phyloP scores from a whole-genome alignment of 495 filamentous ascomycete species.

The Trichoderma asperelloides region DNA sequence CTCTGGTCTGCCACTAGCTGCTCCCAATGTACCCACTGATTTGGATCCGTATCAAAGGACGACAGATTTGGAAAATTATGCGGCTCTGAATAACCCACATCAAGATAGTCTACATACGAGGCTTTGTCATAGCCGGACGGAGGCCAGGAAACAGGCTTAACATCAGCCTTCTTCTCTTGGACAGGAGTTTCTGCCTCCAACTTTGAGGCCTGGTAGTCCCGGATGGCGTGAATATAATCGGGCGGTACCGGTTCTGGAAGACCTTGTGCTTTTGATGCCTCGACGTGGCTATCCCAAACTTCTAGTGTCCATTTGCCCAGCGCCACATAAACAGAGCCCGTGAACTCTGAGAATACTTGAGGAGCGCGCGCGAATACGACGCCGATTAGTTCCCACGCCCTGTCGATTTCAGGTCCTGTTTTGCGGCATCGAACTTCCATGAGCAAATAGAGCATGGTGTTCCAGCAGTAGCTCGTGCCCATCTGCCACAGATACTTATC shows the following conservation, averaged over 20 bases:
- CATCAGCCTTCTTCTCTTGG: background rate
- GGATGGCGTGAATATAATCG: conserved; percentile 14
- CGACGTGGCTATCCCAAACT: conserved; percentile 21
- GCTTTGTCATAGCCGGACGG: background rate
- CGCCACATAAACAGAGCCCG: conserved; percentile 20
- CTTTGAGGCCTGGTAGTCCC: conserved; percentile 5
- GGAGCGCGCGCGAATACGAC: conserved; percentile 19
- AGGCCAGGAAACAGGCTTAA: background rate
- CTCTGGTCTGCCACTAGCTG: conserved; percentile 14
- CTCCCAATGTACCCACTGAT: conserved; percentile 17
- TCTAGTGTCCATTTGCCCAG: conserved; percentile 24
- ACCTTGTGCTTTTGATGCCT: conserved; percentile 12
- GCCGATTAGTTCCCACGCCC: conserved; percentile 10
- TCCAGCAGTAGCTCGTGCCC: conserved; percentile 24
- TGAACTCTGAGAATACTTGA: conserved; percentile 17
- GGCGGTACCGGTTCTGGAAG: conserved; percentile 14
- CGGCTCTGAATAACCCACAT: conserved; percentile 2
- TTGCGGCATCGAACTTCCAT: conserved; percentile 27
- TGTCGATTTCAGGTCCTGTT: conserved; percentile 26
- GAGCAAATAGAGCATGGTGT: conserved; percentile 31
- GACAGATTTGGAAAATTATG: conserved; percentile 11
- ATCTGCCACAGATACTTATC: conserved; percentile 26
- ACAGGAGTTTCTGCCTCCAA: background rate
- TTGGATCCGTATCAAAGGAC: conserved; percentile 14
- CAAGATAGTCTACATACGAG: background rate